Conservation (phyloP, 768 basidiomycete species). For the Rubroboletus pulcherrimus region DNA sequence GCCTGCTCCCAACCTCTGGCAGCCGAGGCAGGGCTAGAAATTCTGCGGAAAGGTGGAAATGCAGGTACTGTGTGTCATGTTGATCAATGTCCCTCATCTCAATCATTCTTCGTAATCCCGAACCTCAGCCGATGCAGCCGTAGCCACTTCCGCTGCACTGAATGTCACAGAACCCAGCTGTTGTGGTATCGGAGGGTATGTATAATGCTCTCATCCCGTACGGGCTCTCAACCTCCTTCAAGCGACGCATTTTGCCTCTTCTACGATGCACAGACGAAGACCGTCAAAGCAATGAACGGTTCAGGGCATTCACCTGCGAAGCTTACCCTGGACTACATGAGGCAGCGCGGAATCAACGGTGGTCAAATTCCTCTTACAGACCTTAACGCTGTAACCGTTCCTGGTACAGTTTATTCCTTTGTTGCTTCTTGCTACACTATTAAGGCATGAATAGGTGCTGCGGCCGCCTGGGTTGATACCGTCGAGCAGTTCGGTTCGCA, state of each 20-base stretch:
- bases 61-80: conserved; percentile 60
- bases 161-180: conserved; percentile 87
- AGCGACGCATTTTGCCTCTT: conserved; percentile 93
- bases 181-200: conserved; percentile 90
- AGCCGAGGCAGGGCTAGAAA: conserved; percentile 86
- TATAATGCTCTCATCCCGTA: conserved; percentile 1
- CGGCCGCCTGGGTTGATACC: conserved; percentile 93
- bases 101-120: neutral
- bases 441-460: conserved; percentile 58
- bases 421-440: conserved; percentile 1
- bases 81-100: neutral
- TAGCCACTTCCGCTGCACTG: conserved; percentile 87
- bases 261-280: conserved; percentile 79
- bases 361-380: conserved; percentile 71
- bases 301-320: conserved; percentile 85
- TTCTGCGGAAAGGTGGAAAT: conserved; percentile 91
- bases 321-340: conserved; percentile 69
- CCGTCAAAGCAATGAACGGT: conserved; percentile 86
- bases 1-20: conserved; percentile 90
- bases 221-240: conserved; percentile 11
- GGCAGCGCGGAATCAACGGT: conserved; percentile 64
- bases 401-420: conserved; percentile 41
- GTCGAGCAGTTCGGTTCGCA: conserved; percentile 80
- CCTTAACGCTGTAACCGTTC: conserved; percentile 89
- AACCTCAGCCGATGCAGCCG: conserved; percentile 80